Evolutionary conservation across 768 basidiomycete species (phyloP), one percentile per base, ranked within the genome.

Genomic region (Baorangia bicolor): DNA sequence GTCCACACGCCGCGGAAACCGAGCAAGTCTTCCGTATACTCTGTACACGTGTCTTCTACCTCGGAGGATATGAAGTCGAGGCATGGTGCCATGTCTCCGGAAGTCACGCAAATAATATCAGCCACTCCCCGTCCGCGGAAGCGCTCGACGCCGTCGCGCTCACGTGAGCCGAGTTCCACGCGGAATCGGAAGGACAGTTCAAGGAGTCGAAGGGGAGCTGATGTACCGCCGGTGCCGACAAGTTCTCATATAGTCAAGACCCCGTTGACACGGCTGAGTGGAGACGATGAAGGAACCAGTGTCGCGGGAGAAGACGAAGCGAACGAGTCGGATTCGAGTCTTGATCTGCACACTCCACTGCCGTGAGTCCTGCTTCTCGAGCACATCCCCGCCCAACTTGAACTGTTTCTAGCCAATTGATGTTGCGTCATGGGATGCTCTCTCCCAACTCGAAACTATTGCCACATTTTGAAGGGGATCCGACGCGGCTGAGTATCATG

Each of bases 331-430:
- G 84, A 86, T 71, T 86, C 85, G 18, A 85, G 83, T 67, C 65
- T 87, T 47, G 86, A 88, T 70, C 63, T 88, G 31, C 85, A 87
- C 61, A 88, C 86, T 1, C 85, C 86, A 0, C 66, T 88, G 10
- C 85, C 86, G 86, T 87, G 62, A 70, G 86, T 81, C 11, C 23
- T 13, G 53, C 13, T 53, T 46, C 50, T 38, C 41, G 34, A 45
- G 51, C 10, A 51, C 53, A 34, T 54, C 27, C 13, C 4, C 10
- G 10, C 43, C 52, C n/a, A 46, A 20, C 4, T 38, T 41, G 42
- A 50, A 25, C 10, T 4, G 12, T 14, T 50, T 51, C 10, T 58
- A 88, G 86, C 1, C 79, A 85, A 59, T 66, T 88, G 37, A 87
- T 88, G 85, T 69, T 88, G 35, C 78, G 80, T 10, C 80, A 86